Percentiles rank a stretch among this genome's conserved stretches.
These are phyloP conservation scores for Melanogaster broomeanus DNA, from an alignment of 768 basidiomycete species.

Conservation along the genomic window DNA sequence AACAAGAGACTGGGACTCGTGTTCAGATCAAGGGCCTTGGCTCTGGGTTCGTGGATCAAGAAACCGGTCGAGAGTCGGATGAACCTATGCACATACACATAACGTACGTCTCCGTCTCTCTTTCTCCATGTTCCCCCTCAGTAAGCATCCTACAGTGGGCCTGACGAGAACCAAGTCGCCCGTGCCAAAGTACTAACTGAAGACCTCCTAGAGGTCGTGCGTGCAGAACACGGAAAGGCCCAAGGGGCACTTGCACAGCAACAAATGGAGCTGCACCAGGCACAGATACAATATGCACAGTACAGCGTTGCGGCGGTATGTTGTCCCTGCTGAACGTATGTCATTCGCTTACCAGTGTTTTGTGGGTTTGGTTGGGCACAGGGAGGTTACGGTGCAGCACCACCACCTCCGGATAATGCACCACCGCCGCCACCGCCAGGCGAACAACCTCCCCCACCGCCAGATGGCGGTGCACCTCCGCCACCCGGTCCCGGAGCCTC, in stretches of 20 bases:
- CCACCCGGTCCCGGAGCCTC: conserved; percentile 49
- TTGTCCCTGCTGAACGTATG: conserved; percentile 5
- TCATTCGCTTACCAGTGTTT: conserved; percentile 18
- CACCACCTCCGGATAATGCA: conserved; percentile 36
- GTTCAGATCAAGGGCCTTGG: conserved; percentile 97
- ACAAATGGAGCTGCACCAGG: conserved; percentile 86
- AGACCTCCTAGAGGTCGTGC: conserved; percentile 88
- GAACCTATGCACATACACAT: conserved; percentile 93
- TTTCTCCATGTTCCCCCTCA: conserved; percentile 11
- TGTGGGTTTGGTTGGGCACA: conserved; percentile 11
- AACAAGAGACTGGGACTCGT: conserved; percentile 91
- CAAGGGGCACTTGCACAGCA: conserved; percentile 63
- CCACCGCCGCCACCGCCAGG: conserved; percentile 52
- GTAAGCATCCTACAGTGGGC: conserved; percentile 46
- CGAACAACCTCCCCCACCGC: conserved; percentile 56
- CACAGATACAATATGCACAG: conserved; percentile 77
- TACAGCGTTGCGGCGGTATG: conserved; percentile 64
- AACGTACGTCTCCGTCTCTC: conserved; percentile 68
- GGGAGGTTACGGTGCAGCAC: conserved; percentile 39
- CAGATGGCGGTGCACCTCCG: conserved; percentile 41
- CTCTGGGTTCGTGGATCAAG: conserved; percentile 92
- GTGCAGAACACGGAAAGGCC: conserved; percentile 85
- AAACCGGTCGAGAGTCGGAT: conserved; percentile 84
- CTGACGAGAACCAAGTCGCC: conserved; percentile 84
- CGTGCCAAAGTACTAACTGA: conserved; percentile 87